These are phyloP conservation scores for Aotearoamyces nothofagi DNA, from an alignment of 2,329 filamentous ascomycete genomes.

Conservation along the genomic window DNA sequence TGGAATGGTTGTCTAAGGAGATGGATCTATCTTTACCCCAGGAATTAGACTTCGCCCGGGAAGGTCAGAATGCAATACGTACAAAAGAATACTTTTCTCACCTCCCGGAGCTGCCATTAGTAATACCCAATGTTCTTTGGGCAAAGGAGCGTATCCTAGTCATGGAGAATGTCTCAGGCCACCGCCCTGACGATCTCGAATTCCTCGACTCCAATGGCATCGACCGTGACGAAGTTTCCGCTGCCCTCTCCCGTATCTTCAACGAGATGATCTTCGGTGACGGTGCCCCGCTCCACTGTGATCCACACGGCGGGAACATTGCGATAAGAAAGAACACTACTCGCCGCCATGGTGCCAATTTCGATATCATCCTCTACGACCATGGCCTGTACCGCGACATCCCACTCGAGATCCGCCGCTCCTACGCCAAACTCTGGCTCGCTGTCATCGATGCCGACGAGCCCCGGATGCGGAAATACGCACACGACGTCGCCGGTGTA, in stretches of 20 bases:
- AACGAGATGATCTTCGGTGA: constrained; percentile 99
- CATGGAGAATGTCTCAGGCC: constrained; percentile 85
- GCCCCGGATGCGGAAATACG: constrained; percentile 71
- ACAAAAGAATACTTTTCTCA: constrained; percentile 69
- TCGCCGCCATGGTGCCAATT: constrained; percentile 53
- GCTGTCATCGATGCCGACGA: constrained; percentile 88
- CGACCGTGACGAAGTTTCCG: constrained; percentile 88
- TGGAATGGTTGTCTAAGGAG: constrained; percentile 88
- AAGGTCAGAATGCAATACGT: constrained; percentile 70
- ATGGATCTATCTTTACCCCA: constrained; percentile 84
- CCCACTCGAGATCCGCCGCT: constrained; percentile 58
- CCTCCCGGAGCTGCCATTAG: constrained; percentile 59
- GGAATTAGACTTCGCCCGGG: constrained; percentile 78
- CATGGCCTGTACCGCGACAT: constrained; percentile 95
- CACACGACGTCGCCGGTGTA: constrained; percentile 77
- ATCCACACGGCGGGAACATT: constrained; percentile 92
- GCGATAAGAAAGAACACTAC: constrained; percentile 69
- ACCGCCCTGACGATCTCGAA: constrained; percentile 73
- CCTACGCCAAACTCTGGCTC: constrained; percentile 95
- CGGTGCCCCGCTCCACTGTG: constrained; percentile 81
- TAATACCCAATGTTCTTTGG: constrained; percentile 85
- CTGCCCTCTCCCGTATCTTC: constrained; percentile 80
- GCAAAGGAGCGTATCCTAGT: constrained; percentile 79
- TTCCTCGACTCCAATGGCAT: constrained; percentile 79
- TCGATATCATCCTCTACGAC: constrained; percentile 92